phyloP scores from a whole-genome alignment of 495 filamentous ascomycete species.

The Evernia prunastri region DNA sequence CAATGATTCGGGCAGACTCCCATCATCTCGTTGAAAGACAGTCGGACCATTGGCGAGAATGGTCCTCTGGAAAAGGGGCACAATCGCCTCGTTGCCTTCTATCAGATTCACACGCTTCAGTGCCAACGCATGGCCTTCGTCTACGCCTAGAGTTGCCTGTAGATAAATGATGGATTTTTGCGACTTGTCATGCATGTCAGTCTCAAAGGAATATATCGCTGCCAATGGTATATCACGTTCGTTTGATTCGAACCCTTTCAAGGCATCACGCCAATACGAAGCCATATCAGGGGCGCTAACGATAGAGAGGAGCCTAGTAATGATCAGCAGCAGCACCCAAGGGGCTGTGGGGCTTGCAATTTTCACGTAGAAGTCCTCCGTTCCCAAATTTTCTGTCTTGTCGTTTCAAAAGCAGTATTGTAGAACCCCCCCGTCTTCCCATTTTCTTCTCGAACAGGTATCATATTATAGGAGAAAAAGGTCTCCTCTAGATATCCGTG shows the following conservation, averaged over 20 bases:
- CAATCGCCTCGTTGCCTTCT: neutral
- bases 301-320: neutral
- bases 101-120: neutral
- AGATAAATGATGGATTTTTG: slow-evolving; percentile 45
- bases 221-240: neutral
- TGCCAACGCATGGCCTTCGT: neutral
- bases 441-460: slow-evolving; percentile 29
- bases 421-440: slow-evolving; percentile 53
- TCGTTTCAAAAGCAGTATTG: slow-evolving; percentile 63
- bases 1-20: slow-evolving; percentile 48
- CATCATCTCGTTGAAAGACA: neutral
- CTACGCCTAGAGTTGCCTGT: neutral
- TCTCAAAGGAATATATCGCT: neutral
- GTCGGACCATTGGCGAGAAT: neutral
- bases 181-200: neutral
- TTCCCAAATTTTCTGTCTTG: slow-evolving; percentile 54
- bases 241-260: neutral
- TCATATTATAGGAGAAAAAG: neutral
- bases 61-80: neutral
- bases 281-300: neutral
- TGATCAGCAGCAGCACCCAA: neutral
- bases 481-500: slow-evolving; percentile 1
- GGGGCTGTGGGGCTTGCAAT: slow-evolving; percentile 42
- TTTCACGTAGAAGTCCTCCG: slow-evolving; percentile 56
- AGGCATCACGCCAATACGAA: neutral